phyloP scores from a whole-genome alignment of 2,329 filamentous ascomycete genomes.

The Claviceps maximensis region DNA sequence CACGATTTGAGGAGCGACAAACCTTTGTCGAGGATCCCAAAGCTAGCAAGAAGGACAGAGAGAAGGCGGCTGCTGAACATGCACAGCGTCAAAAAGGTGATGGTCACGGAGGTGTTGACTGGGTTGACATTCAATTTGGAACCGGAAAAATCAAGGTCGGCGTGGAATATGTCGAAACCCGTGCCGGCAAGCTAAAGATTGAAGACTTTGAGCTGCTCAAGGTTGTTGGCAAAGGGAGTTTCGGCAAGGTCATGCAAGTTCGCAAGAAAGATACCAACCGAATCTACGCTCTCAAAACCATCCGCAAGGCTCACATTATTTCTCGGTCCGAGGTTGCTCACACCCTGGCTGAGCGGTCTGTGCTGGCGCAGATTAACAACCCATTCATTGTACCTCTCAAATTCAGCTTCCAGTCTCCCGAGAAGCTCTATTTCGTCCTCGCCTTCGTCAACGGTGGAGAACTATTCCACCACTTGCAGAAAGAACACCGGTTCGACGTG shows the following conservation, averaged over 20 bases:
- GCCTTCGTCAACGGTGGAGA: constrained; percentile 98
- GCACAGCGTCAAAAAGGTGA: constrained; percentile 33
- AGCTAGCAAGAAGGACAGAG: constrained; percentile 72
- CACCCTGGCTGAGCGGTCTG: constrained; percentile 92
- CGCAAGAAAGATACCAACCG: constrained; percentile 94
- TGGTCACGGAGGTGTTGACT: constrained; percentile 67
- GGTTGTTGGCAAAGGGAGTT: constrained; percentile 95
- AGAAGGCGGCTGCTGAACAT: constrained; percentile 60
- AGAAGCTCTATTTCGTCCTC: constrained; percentile 93
- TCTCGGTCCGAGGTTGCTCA: constrained; percentile 95
- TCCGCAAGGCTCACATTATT: constrained; percentile 98
- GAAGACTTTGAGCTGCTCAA: constrained; percentile 96
- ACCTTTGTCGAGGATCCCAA: constrained; percentile 66
- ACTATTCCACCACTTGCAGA: constrained; percentile 92
- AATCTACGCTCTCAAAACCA: constrained; percentile 98
- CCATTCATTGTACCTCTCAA: constrained; percentile 98
- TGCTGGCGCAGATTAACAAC: constrained; percentile 98
- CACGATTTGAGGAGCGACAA: constrained; percentile 74
- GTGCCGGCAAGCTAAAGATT: constrained; percentile 78
- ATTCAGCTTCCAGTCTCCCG: constrained; percentile 97
- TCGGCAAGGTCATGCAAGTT: constrained; percentile 99
- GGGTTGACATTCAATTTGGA: constrained; percentile 83
- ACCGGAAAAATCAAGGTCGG: constrained; percentile 81
- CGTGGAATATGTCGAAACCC: constrained; percentile 89
- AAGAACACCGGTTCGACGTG: constrained; percentile 94